Evolutionary conservation across 345 rosid genomes (phyloP), one percentile per base, ranked within the genome.

Genomic region (Arabidopsis suecica): DNA sequence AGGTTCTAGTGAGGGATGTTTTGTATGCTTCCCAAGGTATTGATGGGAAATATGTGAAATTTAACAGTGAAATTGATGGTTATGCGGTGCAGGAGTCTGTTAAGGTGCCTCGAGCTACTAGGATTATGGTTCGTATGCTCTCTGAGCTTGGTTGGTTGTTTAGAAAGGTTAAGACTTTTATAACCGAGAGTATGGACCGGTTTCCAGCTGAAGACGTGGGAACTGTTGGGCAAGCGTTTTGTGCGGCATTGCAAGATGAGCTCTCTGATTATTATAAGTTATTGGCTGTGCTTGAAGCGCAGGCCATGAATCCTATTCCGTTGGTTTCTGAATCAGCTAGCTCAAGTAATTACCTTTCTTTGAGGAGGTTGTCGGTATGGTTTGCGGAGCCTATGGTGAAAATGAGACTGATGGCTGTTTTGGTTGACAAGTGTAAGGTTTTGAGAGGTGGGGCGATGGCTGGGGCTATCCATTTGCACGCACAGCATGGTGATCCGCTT

Each of bases 111-210:
- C 71, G 96, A 64, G 90, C 88, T 1, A 87, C 91, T 9, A 84
- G 91, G 78, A 70, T 82, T 66, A 83, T 92, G 84, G 87, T 90
- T 13, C 83, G 93, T 85, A 90, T 83, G 88, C 83, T 95, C 30
- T 92, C 97, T 23, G 99, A 95, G 83, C 79, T 95, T 76, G 98
- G 99, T 7, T 95, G 99, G 99, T 73, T 95, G 80, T 92, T 92
- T 75, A 86, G 90, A 78, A 95, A 95, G 78, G 99, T 95, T 44
- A 92, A 78, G 74, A 88, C 76, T 37, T 89, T 90, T 63, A 88
- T 90, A 32, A 86, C 88, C 0, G 97, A 88, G 73, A 84, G 94
- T 63, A 86, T 93, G 97, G 96, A 84, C 80, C 78, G 78, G 44
- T 92, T 90, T 78, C 89, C 94, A 1, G 88, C 86, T 60, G 94